Evolutionary conservation across 352 stramenopile genomes (phyloP), one percentile per base, ranked within the genome.

Genomic region (Phytopythium mirpurense): DNA sequence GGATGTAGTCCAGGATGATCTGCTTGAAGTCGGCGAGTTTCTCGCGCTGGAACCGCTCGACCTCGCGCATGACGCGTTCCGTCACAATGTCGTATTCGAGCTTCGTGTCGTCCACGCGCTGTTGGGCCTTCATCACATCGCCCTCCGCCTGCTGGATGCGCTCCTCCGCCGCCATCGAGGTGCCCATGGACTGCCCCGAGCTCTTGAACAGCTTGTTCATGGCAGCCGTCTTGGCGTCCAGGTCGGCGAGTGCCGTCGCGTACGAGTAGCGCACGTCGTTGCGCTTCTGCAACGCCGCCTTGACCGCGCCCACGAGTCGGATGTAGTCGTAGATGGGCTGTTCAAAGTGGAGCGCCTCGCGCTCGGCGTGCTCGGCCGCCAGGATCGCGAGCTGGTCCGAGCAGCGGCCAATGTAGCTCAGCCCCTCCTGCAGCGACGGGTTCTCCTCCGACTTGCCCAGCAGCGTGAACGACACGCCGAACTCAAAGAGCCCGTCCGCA

Each of bases 271-370:
- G 77, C 51, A 98, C 96, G 59, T 98, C 91, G 54, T 98, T 96
- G 3, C 94, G 83, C 54, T 96, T 95, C 43, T 95, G 70, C 21
- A 98, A 63, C 32, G 96, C 93, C 3, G 92, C 72, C 54, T 98
- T 98, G 15, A 98, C 96, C 8, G 92, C 86, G n/a, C 95, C 92
- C 24, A 98, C 96, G 35, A 96, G 85, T 4, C 96, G 93, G 62
- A 98, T 96, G 68, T 98, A 98, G 72, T 98, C 96, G 47, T 96
- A 86, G 24, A 98, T 94, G 10, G 94, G 94, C 56, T 97, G 93
- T 65, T 98, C 94, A 70, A 98, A 97, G 56, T 96, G 72, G 35
- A 89, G 60, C 19, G 88, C 84, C 67, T 98, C 94, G 31, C 90
- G 82, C 50, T 98, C 91, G 0, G 94, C 88, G 57, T 98, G 92